Evolutionary conservation across 352 stramenopile species (phyloP).

Genomic region (Pythium angustatum): DNA sequence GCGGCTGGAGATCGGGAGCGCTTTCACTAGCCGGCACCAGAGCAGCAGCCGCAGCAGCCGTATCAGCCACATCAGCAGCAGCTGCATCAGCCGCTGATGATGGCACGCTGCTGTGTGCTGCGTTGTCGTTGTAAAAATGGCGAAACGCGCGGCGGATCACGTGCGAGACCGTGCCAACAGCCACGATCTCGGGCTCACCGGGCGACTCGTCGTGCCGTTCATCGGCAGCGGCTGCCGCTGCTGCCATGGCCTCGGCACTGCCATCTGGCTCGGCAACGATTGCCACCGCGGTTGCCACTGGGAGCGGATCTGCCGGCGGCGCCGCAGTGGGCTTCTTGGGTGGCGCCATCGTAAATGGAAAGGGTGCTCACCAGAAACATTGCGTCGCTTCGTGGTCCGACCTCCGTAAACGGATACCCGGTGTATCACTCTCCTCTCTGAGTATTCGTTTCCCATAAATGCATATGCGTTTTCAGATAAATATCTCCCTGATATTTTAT

Average conservation of each 20-base stretch:
- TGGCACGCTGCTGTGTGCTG: not conserved
- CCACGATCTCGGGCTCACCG: slow-evolving; percentile 55
- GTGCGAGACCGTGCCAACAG: slow-evolving; percentile 69
- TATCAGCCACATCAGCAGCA: too few relatives aligned
- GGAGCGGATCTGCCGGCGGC: not conserved
- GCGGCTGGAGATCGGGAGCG: too few relatives aligned
- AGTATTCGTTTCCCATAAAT: too few relatives aligned
- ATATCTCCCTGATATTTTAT: slow-evolving; percentile 19
- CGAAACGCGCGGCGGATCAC: slow-evolving; percentile 76
- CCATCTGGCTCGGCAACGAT: not conserved
- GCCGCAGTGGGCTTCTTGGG: slow-evolving; percentile 16
- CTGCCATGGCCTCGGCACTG: not conserved
- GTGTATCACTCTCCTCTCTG: not conserved
- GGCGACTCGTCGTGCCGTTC: not conserved
- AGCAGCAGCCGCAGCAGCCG: too few relatives aligned
- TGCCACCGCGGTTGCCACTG: not conserved
- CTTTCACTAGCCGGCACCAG: too few relatives aligned
- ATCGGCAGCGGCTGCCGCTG: not conserved
- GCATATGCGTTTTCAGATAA: too few relatives aligned
- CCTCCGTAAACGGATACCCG: slow-evolving; percentile 16
- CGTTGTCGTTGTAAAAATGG: slow-evolving; percentile 41
- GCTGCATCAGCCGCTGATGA: too few relatives aligned
- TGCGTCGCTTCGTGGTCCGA: slow-evolving; percentile 30
- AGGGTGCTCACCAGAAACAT: not conserved
- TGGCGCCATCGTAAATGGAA: slow-evolving; percentile 11